These are phyloP conservation scores for Vaccinium vitisidaea DNA, from an alignment of 148 eudicot genomes.

Conservation along the genomic window DNA sequence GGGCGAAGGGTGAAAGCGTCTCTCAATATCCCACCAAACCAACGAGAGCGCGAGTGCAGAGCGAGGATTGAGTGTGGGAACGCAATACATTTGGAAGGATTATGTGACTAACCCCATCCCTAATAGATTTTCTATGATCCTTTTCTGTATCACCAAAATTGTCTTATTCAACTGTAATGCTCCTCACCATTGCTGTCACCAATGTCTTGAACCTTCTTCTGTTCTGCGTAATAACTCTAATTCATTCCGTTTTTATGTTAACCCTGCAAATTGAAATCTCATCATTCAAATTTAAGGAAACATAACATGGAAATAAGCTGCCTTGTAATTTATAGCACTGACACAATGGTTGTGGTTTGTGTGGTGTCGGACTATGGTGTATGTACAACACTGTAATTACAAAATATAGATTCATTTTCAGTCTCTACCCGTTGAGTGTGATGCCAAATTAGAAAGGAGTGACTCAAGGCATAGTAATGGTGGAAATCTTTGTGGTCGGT, in stretches of 20 bases:
- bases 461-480: neutral
- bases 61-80: no score
- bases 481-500: neutral
- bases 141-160: neutral
- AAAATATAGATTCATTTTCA: neutral
- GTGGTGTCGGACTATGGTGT: neutral
- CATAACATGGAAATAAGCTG: neutral
- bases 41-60: no score
- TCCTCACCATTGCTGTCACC: neutral
- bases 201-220: neutral
- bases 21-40: no score
- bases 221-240: neutral
- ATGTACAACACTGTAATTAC: neutral
- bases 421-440: neutral
- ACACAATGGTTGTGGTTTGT: neutral
- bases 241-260: neutral
- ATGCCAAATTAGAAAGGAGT: neutral
- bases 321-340: neutral
- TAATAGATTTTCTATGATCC: neutral
- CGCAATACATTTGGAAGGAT: no score
- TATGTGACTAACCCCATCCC: neutral
- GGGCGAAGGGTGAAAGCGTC: no score
- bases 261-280: constrained; percentile 1
- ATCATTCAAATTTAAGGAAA: neutral
- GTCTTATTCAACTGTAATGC: neutral